Conservation (phyloP, 768 basidiomycete genomes). For the Lactarius hengduanensis region DNA sequence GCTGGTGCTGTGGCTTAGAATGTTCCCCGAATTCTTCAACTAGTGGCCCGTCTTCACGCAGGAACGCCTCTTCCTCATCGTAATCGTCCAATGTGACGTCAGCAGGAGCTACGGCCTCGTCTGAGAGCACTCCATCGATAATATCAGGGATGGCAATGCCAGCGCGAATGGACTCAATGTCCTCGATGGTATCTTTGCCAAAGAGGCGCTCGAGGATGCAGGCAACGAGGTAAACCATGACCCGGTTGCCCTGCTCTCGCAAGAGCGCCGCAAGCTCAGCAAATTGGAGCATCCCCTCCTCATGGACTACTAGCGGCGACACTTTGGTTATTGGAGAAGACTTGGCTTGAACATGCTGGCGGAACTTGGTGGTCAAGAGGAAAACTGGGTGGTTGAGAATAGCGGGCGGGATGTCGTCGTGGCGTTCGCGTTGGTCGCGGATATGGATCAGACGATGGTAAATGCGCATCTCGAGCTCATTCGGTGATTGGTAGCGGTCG, state of each 20-base stretch:
- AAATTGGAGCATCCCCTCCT: conserved; percentile 66
- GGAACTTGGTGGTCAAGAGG: conserved; percentile 78
- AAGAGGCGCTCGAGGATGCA: conserved; percentile 89
- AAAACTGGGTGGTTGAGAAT: conserved; percentile 75
- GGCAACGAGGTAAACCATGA: conserved; percentile 85
- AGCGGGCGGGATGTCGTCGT: conserved; percentile 64
- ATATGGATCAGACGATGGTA: conserved; percentile 93
- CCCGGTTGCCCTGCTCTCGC: conserved; percentile 58
- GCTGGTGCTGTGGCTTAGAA: conserved; percentile 25
- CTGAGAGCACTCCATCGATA: conserved; percentile 55
- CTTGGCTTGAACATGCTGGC: conserved; percentile 73
- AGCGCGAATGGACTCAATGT: conserved; percentile 65
- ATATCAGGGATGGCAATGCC: conserved; percentile 57
- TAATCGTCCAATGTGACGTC: conserved; percentile 24
- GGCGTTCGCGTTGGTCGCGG: conserved; percentile 76
- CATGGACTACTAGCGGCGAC: conserved; percentile 62
- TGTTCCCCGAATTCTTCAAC: conserved; percentile 18
- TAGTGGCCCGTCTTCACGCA: conserved; percentile 22
- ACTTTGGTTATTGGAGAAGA: conserved; percentile 72
- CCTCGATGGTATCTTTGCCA: conserved; percentile 73
- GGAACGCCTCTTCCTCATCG: conserved; percentile 26
- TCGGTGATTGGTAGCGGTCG: conserved; percentile 63
- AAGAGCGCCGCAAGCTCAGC: conserved; percentile 59
- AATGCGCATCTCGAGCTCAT: conserved; percentile 93
- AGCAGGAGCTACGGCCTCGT: conserved; percentile 33